A percentile compares a stretch with the other conserved stretches of the same genome.
Evolutionary conservation across 2,329 filamentous ascomycete genomes (phyloP).

Genomic region (Colletotrichum sansevieriae): DNA sequence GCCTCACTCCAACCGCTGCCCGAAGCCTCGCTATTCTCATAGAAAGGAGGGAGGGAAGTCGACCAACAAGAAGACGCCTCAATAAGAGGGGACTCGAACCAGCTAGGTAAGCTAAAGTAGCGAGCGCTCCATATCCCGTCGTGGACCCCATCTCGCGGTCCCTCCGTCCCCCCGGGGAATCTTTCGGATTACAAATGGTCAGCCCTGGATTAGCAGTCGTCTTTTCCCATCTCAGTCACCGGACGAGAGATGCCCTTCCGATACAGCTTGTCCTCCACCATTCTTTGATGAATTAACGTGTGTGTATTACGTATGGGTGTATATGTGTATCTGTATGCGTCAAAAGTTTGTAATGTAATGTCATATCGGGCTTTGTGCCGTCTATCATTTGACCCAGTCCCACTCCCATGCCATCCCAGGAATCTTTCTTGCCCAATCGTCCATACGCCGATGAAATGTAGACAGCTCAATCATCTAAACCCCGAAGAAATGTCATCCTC

Average conservation of each 20-base stretch:
- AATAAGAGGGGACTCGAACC: slow-evolving; percentile 3
- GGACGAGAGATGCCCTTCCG: not conserved
- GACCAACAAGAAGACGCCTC: slow-evolving; percentile 27
- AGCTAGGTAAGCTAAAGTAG: not conserved
- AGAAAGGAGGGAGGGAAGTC: slow-evolving; percentile 15
- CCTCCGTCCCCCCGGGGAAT: slow-evolving; percentile 35
- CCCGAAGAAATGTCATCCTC: slow-evolving; percentile 4
- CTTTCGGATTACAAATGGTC: slow-evolving; percentile 40
- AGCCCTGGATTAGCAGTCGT: slow-evolving; percentile 27
- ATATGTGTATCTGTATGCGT: not conserved
- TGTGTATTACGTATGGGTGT: slow-evolving; percentile 9
- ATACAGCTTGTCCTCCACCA: not conserved
- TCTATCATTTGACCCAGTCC: not conserved
- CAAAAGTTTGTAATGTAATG: slow-evolving; percentile 4
- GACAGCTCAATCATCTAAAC: not conserved
- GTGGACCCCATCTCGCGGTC: slow-evolving; percentile 19
- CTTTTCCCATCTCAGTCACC: not conserved
- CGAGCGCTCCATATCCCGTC: slow-evolving; percentile 37
- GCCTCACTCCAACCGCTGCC: slow-evolving; percentile 1
- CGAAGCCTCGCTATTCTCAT: not conserved
- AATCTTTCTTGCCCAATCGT: slow-evolving; percentile 11
- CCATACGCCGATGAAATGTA: slow-evolving; percentile 28
- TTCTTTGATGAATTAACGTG: not conserved
- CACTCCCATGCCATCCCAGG: slow-evolving; percentile 6
- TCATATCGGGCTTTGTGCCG: slow-evolving; percentile 26